Evolutionary conservation across 345 rosid genomes (phyloP), one percentile per base, ranked within the genome.

Genomic region (Citrus australasica): DNA sequence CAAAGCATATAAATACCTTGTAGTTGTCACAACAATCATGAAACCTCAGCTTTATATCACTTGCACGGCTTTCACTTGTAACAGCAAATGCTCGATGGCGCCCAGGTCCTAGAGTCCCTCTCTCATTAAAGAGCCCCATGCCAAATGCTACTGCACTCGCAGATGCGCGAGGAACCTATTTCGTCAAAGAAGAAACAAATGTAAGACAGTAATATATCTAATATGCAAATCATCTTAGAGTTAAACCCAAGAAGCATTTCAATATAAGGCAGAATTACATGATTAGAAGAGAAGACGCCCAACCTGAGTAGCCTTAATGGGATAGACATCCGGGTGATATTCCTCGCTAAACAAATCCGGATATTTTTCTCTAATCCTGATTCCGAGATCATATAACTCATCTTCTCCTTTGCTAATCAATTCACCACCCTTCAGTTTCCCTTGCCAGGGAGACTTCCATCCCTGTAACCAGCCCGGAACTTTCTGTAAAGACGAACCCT

Each of bases 81-180:
- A 96, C 95, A 74, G 98, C 87, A 61, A 96, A 92, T 67, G 98
- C 98, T 80, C 90, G 89, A 75, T 94, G 89, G 25, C 82, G 82
- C 35, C 90, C 99, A 17, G 88, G 95, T 78, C 99, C 98, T 40
- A 96, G 90, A 80, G 80, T 81, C 81, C 98, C 99, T 82, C 78
- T 94, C 79, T 78, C 94, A 7, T 87, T 89, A 73, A 96, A 91
- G n/a, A 94, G 86, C 38, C 99, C 98, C 91, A 94, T 89, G 78
- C 99, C 99, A 88, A 94, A 96, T 14, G 99, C 98, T 82, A 96
- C 95, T 65, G 98, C 98, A 86, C 98, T 92, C 27, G 99, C 95
- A 76, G 99, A 90, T 63, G 98, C 97, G 74, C 95, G 88, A 79
- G 97, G 97, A 86, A 96, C 85, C 99, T 96, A 82, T 69, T 71